Evolutionary conservation across 805 yeast genomes (phyloP).

Genomic region (Dipodascopsis uninucleata): DNA sequence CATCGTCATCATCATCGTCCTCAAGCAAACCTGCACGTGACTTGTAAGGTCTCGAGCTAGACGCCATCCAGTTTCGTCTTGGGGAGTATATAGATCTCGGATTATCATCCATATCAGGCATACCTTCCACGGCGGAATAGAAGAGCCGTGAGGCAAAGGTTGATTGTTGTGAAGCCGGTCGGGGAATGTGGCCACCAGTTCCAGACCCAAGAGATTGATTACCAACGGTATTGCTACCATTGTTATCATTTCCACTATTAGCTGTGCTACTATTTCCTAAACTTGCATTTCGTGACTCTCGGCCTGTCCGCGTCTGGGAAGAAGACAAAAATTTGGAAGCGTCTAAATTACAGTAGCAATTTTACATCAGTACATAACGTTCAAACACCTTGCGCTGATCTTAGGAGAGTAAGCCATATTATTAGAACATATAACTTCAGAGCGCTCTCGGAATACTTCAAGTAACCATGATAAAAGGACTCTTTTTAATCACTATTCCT

Average conservation of each 20-base stretch:
- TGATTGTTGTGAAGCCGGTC: slow-evolving; percentile 4
- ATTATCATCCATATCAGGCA: slow-evolving; percentile 17
- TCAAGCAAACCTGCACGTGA: slow-evolving; percentile 5
- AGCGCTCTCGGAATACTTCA: too few species aligned
- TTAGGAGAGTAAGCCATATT: not conserved
- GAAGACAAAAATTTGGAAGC: slow-evolving; percentile 24
- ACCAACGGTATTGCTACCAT: not conserved
- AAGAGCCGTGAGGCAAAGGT: slow-evolving; percentile 19
- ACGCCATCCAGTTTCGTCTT: slow-evolving; percentile 13
- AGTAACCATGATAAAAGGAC: too few species aligned
- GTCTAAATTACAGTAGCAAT: slow-evolving; percentile 10
- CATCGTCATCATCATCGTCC: slow-evolving; percentile 14
- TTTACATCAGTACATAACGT: not conserved
- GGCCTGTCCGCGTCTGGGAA: slow-evolving; percentile 12
- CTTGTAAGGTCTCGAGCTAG: not conserved
- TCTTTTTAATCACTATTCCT: too few species aligned
- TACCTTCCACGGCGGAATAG: slow-evolving; percentile 18
- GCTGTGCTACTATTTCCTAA: too few species aligned
- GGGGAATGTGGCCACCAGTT: not conserved
- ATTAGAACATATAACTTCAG: not conserved
- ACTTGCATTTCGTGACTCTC: too few species aligned
- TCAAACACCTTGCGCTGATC: too few species aligned
- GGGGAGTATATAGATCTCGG: slow-evolving; percentile 18
- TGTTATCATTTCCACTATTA: slow-evolving; percentile 1
- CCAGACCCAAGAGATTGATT: slow-evolving; percentile 1